Evolutionary conservation across 805 yeast species (phyloP).

Genomic region (Candida taoyuanica): DNA sequence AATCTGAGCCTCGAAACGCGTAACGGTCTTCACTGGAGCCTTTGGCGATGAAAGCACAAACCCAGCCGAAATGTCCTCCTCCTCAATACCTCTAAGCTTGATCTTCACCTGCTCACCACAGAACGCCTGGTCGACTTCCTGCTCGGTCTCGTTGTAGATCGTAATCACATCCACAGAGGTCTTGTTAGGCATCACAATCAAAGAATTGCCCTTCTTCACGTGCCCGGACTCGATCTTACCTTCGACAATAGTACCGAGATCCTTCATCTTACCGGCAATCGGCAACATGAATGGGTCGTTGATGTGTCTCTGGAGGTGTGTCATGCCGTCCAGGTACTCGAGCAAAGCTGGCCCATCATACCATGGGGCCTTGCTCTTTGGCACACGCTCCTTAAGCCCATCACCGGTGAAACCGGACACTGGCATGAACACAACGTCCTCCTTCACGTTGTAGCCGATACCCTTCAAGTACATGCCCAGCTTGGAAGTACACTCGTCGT

Average conservation of each 20-base stretch:
- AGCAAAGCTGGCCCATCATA: conserved; percentile 88
- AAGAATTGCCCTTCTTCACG: conserved; percentile 68
- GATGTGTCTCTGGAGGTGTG: conserved; percentile 76
- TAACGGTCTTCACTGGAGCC: conserved; percentile 87
- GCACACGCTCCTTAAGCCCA: conserved; percentile 84
- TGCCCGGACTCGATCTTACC: conserved; percentile 98
- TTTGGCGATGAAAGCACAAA: conserved; percentile 83
- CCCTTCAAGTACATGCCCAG: conserved; percentile 74
- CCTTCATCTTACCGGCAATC: conserved; percentile 89
- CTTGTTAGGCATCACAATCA: conserved; percentile 92
- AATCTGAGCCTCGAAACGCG: conserved; percentile 90
- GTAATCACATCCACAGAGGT: conserved; percentile 76
- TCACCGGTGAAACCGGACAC: conserved; percentile 98
- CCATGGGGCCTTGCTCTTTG: conserved; percentile 78
- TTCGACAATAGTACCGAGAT: conserved; percentile 95
- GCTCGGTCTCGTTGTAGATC: conserved; percentile 92
- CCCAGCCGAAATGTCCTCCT: conserved; percentile 91
- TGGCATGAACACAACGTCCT: conserved; percentile 90
- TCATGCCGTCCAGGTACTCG: conserved; percentile 83
- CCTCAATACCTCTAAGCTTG: conserved; percentile 92
- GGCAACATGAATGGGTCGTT: conserved; percentile 98
- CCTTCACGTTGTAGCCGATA: conserved; percentile 81
- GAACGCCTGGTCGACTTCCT: conserved; percentile 81
- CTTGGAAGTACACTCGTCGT: conserved; percentile 89
- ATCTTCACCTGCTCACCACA: conserved; percentile 98